Evolutionary conservation across 2,329 filamentous ascomycete species (phyloP).

Genomic region (Colletotrichum sp.): DNA sequence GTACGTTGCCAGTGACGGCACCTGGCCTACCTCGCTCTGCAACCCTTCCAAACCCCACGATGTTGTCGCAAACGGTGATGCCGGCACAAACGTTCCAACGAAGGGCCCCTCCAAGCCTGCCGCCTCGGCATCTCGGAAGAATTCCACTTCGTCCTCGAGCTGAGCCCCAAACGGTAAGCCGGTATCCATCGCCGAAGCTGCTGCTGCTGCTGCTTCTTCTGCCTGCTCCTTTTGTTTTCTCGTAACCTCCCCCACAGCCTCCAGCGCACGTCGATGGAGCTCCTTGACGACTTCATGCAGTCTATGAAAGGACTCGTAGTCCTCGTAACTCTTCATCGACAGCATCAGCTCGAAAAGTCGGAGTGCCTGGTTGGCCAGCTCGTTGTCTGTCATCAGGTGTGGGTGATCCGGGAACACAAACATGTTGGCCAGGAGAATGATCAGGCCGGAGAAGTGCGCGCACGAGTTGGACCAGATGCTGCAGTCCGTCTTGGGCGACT

Average conservation of each 20-base stretch:
- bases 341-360: constrained; percentile 29
- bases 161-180: constrained; percentile 6
- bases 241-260: constrained; percentile 8
- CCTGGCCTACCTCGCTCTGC: neutral
- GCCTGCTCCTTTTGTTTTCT: neutral
- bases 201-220: neutral
- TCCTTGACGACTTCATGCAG: constrained; percentile 21
- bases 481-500: constrained; percentile 33
- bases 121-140: neutral
- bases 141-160: constrained; percentile 3
- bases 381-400: constrained; percentile 29
- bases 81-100: neutral
- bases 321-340: neutral
- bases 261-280: constrained; percentile 15
- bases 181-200: neutral
- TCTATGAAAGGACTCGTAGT: neutral
- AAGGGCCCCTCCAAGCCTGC: neutral
- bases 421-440: constrained; percentile 38
- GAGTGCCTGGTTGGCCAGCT: constrained; percentile 30
- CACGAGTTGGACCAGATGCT: constrained; percentile 33
- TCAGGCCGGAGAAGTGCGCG: constrained; percentile 36
- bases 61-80: neutral
- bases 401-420: constrained; percentile 31
- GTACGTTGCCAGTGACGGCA: neutral
- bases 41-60: neutral